Conservation (phyloP, 768 basidiomycete species). For the Boletus tylopilopsis region DNA sequence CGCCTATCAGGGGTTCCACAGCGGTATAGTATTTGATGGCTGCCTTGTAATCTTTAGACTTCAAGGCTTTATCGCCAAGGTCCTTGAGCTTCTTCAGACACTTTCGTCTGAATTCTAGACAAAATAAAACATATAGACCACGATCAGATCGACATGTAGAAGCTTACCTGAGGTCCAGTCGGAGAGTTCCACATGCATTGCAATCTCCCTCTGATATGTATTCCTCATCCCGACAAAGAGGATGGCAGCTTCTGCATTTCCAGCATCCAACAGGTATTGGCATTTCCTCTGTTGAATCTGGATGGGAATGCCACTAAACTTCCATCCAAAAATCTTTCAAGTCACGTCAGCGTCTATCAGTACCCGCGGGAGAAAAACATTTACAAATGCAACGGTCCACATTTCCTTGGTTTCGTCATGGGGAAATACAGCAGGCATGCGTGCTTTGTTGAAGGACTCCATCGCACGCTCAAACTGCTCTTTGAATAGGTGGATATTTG, state of each 20-base stretch:
- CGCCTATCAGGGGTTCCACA: slow-evolving; percentile 6
- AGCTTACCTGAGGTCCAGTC: slow-evolving; percentile 12
- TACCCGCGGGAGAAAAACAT: not conserved
- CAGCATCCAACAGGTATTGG: slow-evolving; percentile 2
- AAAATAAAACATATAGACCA: not conserved
- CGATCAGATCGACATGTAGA: not conserved
- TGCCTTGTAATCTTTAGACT: not conserved
- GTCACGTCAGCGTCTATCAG: not conserved
- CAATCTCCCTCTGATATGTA: slow-evolving; percentile 10
- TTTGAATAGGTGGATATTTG: slow-evolving; percentile 13
- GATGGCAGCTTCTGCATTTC: not conserved
- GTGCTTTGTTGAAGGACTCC: slow-evolving; percentile 5
- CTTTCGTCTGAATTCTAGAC: slow-evolving; percentile 1
- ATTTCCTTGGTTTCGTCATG: slow-evolving; percentile 13
- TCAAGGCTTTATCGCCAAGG: slow-evolving; percentile 8
- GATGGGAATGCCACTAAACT: slow-evolving; percentile 16
- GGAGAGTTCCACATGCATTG: slow-evolving; percentile 11
- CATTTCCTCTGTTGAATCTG: slow-evolving; percentile 16
- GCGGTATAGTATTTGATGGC: slow-evolving; percentile 18
- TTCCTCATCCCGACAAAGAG: slow-evolving; percentile 8
- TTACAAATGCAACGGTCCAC: slow-evolving; percentile 13
- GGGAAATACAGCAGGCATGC: slow-evolving; percentile 12
- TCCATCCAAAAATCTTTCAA: slow-evolving; percentile 19
- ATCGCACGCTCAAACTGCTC: slow-evolving; percentile 3
- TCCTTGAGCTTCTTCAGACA: slow-evolving; percentile 8